Percentiles rank a stretch among this genome's conserved stretches.
Evolutionary conservation across 2,329 filamentous ascomycete genomes (phyloP).

Genomic region (Lasiodiplodia theobromae): DNA sequence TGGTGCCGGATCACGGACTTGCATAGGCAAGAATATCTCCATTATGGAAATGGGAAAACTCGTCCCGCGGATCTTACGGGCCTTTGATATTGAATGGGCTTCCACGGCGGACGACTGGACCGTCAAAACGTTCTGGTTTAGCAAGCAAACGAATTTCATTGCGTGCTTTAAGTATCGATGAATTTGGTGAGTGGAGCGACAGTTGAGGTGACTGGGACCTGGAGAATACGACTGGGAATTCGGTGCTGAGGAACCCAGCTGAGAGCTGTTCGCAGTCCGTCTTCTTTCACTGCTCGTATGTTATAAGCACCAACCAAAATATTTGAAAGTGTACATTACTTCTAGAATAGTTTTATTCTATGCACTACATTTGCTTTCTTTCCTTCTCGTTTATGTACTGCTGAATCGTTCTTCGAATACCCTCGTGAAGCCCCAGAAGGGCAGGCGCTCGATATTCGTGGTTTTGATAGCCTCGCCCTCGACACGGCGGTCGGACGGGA

Average conservation of each 20-base stretch:
- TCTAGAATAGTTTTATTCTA: too few relatives aligned
- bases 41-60: slow-evolving; percentile 37
- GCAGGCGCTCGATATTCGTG: background rate
- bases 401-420: background rate
- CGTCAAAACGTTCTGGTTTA: slow-evolving; percentile 26
- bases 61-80: slow-evolving; percentile 35
- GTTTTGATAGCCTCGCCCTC: background rate
- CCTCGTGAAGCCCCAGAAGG: background rate
- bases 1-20: slow-evolving; percentile 35
- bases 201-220: too few relatives aligned
- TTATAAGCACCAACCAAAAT: too few relatives aligned
- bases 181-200: too few relatives aligned
- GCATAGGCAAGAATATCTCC: slow-evolving; percentile 40
- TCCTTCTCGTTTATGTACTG: background rate
- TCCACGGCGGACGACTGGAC: slow-evolving; percentile 6
- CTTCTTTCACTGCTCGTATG: too few relatives aligned
- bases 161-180: background rate
- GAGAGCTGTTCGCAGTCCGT: too few relatives aligned
- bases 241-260: too few relatives aligned
- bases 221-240: too few relatives aligned
- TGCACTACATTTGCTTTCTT: background rate
- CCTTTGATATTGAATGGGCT: slow-evolving; percentile 34
- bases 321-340: too few relatives aligned
- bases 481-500: background rate
- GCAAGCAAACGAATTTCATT: slow-evolving; percentile 24